phyloP scores from a whole-genome alignment of 2,329 filamentous ascomycete genomes.

The Paraconiothyrium brasiliense region DNA sequence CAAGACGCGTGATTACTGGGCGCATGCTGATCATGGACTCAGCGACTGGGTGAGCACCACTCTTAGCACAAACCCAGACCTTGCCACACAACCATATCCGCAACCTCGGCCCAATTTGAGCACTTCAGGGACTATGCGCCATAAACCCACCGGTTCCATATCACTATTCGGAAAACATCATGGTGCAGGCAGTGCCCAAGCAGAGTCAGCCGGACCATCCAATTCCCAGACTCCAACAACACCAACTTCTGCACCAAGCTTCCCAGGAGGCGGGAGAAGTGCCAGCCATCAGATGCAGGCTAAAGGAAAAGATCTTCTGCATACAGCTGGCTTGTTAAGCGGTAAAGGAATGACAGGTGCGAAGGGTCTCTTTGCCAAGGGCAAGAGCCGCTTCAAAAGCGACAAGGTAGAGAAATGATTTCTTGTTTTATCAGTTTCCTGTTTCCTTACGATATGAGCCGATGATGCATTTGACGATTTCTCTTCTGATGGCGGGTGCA shows the following conservation, averaged over 20 bases:
- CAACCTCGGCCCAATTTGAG: constrained; percentile 36
- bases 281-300: constrained; percentile 66
- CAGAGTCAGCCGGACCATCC: constrained; percentile 34
- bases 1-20: constrained; percentile 75
- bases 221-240: constrained; percentile 40
- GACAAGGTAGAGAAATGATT: constrained; percentile 89
- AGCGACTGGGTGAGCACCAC: constrained; percentile 65
- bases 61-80: constrained; percentile 61
- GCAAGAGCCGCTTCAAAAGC: constrained; percentile 79
- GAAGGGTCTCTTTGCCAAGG: constrained; percentile 90
- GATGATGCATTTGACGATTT: constrained; percentile 24
- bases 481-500: constrained; percentile 14
- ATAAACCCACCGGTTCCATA: constrained; percentile 48
- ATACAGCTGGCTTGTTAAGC: constrained; percentile 77
- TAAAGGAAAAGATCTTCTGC: constrained; percentile 88
- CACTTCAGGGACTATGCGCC: constrained; percentile 45
- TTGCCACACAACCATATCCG: constrained; percentile 47
- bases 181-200: constrained; percentile 29
- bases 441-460: constrained; percentile 21
- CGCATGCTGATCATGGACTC: constrained; percentile 78
- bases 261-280: constrained; percentile 35
- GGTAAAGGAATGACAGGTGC: constrained; percentile 80
- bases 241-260: constrained; percentile 30
- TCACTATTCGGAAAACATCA: constrained; percentile 49
- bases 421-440: constrained; percentile 35